Evolutionary conservation across 192 early-diverging fungal genomes (phyloP).

Genomic region (Umbelopsis ramanniana): DNA sequence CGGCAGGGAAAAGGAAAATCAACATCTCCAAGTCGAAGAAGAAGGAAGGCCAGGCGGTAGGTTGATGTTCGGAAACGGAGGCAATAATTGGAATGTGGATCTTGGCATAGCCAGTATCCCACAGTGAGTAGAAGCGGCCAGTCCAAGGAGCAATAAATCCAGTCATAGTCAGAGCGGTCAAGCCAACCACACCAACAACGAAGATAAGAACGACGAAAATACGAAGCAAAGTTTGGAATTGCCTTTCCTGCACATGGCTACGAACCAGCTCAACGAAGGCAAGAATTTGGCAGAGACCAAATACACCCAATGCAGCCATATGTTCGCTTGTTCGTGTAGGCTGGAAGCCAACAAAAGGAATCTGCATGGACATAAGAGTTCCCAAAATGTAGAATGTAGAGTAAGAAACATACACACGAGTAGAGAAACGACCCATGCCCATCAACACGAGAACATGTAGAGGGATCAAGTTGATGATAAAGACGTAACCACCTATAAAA

Average conservation of each 20-base stretch:
- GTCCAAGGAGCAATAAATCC: conserved; percentile 98
- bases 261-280: conserved; percentile 90
- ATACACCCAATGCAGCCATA: conserved; percentile 98
- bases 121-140: conserved; percentile 99
- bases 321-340: conserved; percentile 97
- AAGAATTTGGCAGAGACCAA: conserved; percentile 94
- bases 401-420: conserved; percentile 94
- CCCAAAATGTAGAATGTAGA: conserved; percentile 98
- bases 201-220: conserved; percentile 60
- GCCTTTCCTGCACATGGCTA: conserved; percentile 74
- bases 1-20: conserved; percentile 96
- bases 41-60: conserved; percentile 98
- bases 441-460: conserved; percentile 94
- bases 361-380: conserved; percentile 96
- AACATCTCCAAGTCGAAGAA: conserved; percentile 99
- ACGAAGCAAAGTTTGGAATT: conserved; percentile 85
- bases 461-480: conserved; percentile 99
- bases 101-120: conserved; percentile 99
- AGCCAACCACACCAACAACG: conserved; percentile 58
- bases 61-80: conserved; percentile 99
- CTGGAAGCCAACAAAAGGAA: conserved; percentile 99
- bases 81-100: conserved; percentile 99
- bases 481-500: conserved; percentile 87
- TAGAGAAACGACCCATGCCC: conserved; percentile 95
- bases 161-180: conserved; percentile 76